Percentiles rank a stretch among this genome's conserved stretches.
These are phyloP conservation scores for Hortaea sp. DNA, from an alignment of 2,329 filamentous ascomycete genomes.

Conservation along the genomic window DNA sequence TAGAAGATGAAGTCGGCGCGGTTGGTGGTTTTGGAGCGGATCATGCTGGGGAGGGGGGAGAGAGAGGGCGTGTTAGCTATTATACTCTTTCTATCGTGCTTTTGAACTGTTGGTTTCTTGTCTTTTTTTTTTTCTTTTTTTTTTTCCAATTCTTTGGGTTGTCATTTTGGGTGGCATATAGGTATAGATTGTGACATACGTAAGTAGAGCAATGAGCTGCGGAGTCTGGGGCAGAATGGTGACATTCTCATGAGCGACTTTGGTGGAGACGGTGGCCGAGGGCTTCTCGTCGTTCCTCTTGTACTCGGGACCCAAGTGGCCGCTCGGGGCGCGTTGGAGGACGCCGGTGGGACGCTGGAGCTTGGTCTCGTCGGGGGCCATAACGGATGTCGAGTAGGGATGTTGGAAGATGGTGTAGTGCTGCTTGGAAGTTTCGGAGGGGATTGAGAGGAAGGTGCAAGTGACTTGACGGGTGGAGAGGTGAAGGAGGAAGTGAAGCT, in stretches of 20 bases:
- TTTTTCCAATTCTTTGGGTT: neutral
- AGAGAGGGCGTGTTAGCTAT: conserved; percentile 1
- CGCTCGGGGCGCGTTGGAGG: conserved; percentile 30
- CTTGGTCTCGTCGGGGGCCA: too few species aligned
- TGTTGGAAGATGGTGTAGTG: too few species aligned
- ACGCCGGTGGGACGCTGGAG: conserved; percentile 1
- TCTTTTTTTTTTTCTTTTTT: too few species aligned
- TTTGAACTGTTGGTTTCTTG: too few species aligned
- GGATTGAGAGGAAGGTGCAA: too few species aligned
- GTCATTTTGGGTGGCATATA: neutral
- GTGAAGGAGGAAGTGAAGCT: too few species aligned
- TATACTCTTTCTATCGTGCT: too few species aligned
- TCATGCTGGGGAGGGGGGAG: conserved; percentile 55
- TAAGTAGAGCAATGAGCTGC: conserved; percentile 91
- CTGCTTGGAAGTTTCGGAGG: too few species aligned
- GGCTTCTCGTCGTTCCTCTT: conserved; percentile 64
- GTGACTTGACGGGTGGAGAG: too few species aligned
- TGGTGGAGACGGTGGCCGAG: conserved; percentile 64
- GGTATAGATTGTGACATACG: conserved; percentile 52
- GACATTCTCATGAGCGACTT: conserved; percentile 74
- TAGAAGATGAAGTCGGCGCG: conserved; percentile 99
- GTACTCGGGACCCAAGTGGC: conserved; percentile 73
- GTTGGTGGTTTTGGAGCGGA: conserved; percentile 79
- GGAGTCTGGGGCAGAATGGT: conserved; percentile 85
- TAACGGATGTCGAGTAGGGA: too few species aligned